phyloP scores from a whole-genome alignment of 306 rosid genomes.

The Cicer cuneatum region DNA sequence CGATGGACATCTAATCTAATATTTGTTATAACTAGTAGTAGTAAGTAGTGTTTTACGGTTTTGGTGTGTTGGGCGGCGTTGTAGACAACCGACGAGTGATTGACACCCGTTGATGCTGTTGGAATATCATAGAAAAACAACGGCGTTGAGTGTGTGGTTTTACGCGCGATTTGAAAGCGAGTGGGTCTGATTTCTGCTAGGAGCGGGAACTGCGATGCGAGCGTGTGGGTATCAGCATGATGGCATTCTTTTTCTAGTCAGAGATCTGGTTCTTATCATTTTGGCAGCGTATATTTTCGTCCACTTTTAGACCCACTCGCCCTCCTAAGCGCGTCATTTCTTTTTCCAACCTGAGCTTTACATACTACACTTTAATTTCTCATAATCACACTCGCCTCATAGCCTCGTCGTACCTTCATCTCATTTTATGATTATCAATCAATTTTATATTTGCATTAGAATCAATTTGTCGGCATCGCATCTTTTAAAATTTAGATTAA shows the following conservation, averaged over 20 bases:
- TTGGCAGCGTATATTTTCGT: constrained; percentile 37
- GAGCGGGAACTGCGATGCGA: constrained; percentile 52
- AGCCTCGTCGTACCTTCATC: too few relatives aligned
- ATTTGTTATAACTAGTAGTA: not conserved
- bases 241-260: constrained; percentile 52
- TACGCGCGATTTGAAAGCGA: constrained; percentile 9
- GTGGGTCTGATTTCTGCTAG: constrained; percentile 26
- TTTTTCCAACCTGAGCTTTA: not conserved
- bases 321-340: constrained; percentile 38
- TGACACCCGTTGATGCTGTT: constrained; percentile 35
- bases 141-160: not conserved
- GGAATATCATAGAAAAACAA: constrained; percentile 5
- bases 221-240: constrained; percentile 64
- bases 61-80: constrained; percentile 46
- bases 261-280: constrained; percentile 48
- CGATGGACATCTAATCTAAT: not conserved
- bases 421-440: too few relatives aligned
- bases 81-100: constrained; percentile 35
- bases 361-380: too few relatives aligned
- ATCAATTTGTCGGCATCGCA: too few relatives aligned
- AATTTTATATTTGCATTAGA: too few relatives aligned
- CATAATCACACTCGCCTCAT: too few relatives aligned
- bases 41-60: not conserved
- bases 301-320: constrained; percentile 51
- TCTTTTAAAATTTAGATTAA: too few relatives aligned